These are phyloP conservation scores for Hemisphaericaspora subhashii DNA, from an alignment of 1,139 yeast genomes.

Conservation along the genomic window DNA sequence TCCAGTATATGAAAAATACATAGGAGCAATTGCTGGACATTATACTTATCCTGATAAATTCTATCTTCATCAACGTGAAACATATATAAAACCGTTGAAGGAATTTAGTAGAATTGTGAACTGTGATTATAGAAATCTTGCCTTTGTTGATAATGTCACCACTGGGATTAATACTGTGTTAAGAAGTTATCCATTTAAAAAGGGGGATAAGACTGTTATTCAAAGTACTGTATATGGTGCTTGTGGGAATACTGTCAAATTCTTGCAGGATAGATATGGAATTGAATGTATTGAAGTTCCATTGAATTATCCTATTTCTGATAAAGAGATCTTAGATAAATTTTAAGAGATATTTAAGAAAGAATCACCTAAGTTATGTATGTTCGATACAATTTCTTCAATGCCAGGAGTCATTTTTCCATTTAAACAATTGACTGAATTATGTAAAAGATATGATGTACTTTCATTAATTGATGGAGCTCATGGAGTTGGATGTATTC, in stretches of 20 bases:
- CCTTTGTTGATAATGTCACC: constrained; percentile 60
- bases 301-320: constrained; percentile 50
- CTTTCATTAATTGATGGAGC: constrained; percentile 72
- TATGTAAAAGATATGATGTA: constrained; percentile 50
- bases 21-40: constrained; percentile 26
- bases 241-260: constrained; percentile 53
- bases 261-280: constrained; percentile 42
- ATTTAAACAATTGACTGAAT: constrained; percentile 45
- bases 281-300: constrained; percentile 45
- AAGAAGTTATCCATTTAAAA: constrained; percentile 51
- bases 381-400: constrained; percentile 64
- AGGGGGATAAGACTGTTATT: constrained; percentile 56
- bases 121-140: constrained; percentile 45
- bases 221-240: constrained; percentile 59
- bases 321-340: constrained; percentile 44
- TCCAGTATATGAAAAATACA: constrained; percentile 30
- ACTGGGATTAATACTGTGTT: constrained; percentile 59
- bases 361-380: constrained; percentile 35
- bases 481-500: constrained; percentile 60
- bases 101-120: constrained; percentile 43
- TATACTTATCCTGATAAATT: constrained; percentile 44
- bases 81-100: too few species aligned
- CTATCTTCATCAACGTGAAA: constrained; percentile 22
- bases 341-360: constrained; percentile 34
- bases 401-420: constrained; percentile 67